Percentiles rank a stretch among this genome's conserved stretches.
These are phyloP conservation scores for Cucurbita pepo DNA, from an alignment of 306 rosid genomes.

Conservation along the genomic window DNA sequence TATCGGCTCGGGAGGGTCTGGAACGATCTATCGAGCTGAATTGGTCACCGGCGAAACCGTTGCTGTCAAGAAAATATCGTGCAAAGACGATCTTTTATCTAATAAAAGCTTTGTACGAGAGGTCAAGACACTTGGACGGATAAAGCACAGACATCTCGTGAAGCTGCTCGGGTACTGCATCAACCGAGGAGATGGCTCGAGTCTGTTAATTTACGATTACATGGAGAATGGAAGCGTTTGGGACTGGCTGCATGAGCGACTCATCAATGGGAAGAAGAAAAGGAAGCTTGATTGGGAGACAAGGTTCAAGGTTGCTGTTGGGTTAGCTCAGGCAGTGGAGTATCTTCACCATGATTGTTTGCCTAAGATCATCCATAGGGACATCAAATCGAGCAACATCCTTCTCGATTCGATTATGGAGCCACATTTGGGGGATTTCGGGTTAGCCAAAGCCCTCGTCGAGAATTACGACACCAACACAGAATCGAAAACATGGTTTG, in stretches of 20 bases:
- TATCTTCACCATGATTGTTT: slow-evolving; percentile 87
- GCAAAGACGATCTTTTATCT: slow-evolving; percentile 55
- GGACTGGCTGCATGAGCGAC: slow-evolving; percentile 79
- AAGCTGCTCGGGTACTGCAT: slow-evolving; percentile 75
- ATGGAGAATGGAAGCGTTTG: slow-evolving; percentile 90
- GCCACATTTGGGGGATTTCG: slow-evolving; percentile 93
- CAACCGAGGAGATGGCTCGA: slow-evolving; percentile 47
- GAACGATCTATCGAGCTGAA: slow-evolving; percentile 77
- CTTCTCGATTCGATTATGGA: slow-evolving; percentile 78
- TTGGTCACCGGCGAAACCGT: slow-evolving; percentile 49
- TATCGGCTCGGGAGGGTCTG: slow-evolving; percentile 90
- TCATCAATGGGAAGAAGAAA: slow-evolving; percentile 30
- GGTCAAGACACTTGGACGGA: slow-evolving; percentile 81
- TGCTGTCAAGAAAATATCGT: slow-evolving; percentile 73
- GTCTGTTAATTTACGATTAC: slow-evolving; percentile 67
- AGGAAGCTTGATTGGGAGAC: slow-evolving; percentile 67
- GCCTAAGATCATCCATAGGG: slow-evolving; percentile 80
- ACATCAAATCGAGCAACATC: slow-evolving; percentile 71
- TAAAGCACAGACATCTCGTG: slow-evolving; percentile 80
- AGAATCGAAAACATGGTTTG: slow-evolving; percentile 64
- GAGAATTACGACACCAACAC: slow-evolving; percentile 55
- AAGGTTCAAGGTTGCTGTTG: slow-evolving; percentile 65
- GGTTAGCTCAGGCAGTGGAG: slow-evolving; percentile 75
- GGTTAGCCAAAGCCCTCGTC: slow-evolving; percentile 53
- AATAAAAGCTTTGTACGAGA: slow-evolving; percentile 72